These are phyloP conservation scores for Eimeria falciformis DNA, from an alignment of 169 alveolate species.

Conservation along the genomic window DNA sequence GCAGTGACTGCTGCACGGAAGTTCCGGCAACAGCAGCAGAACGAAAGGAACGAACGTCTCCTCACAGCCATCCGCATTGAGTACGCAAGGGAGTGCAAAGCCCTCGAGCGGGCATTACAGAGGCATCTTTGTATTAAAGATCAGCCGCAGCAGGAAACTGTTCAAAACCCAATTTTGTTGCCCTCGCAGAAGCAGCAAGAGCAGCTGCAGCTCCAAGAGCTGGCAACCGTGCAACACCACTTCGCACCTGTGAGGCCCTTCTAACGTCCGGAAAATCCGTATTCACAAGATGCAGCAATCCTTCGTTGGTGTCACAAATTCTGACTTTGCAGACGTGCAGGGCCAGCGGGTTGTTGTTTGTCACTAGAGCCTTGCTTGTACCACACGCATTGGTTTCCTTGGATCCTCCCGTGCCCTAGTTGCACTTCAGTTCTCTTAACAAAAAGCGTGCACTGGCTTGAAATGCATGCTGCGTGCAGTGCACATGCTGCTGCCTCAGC, in stretches of 20 bases:
- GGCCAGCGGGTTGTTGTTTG: too few relatives aligned
- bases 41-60: not conserved
- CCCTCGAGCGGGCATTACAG: conserved; percentile 1
- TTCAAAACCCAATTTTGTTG: too few relatives aligned
- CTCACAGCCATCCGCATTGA: conserved; percentile 1
- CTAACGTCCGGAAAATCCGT: too few relatives aligned
- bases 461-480: conserved; percentile 11
- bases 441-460: not conserved
- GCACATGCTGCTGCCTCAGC: conserved; percentile 35
- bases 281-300: too few relatives aligned
- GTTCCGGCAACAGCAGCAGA: conserved; percentile 18
- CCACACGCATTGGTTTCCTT: too few relatives aligned
- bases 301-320: too few relatives aligned
- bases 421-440: not conserved
- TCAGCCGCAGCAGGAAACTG: not conserved
- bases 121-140: conserved; percentile 8
- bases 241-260: not conserved
- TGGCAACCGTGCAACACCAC: not conserved
- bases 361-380: too few relatives aligned
- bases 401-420: too few relatives aligned
- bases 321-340: too few relatives aligned
- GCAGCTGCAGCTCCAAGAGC: not conserved
- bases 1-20: conserved; percentile 17
- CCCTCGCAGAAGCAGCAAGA: not conserved
- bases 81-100: conserved; percentile 23